Conservation (phyloP, 208 protist genomes). For the Acanthamoeba rhysodes region DNA sequence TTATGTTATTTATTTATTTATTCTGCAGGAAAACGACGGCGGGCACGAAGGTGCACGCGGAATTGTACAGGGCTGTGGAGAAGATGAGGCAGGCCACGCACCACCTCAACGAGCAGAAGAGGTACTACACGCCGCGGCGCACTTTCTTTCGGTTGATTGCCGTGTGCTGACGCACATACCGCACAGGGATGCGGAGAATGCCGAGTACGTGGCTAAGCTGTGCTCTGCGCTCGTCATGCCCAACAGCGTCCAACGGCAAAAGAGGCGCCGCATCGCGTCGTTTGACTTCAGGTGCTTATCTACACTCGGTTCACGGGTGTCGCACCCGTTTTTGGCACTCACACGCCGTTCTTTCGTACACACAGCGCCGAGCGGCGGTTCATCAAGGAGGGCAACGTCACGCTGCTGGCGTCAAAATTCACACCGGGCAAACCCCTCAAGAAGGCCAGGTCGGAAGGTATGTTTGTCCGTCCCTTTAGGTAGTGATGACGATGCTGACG, state of each 20-base stretch:
- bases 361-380: slow-evolving; percentile 16
- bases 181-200: slow-evolving; percentile 9
- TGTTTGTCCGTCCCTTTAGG: background rate
- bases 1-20: background rate
- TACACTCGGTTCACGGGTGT: background rate
- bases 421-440: background rate
- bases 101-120: slow-evolving; percentile 21
- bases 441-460: slow-evolving; percentile 25
- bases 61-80: slow-evolving; percentile 9
- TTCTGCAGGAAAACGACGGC: slow-evolving; percentile 7
- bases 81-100: slow-evolving; percentile 35
- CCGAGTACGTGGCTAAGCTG: slow-evolving; percentile 23
- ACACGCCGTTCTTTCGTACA: too few species aligned
- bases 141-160: background rate
- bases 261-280: background rate
- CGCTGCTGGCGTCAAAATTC: slow-evolving; percentile 4
- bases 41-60: background rate
- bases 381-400: slow-evolving; percentile 35
- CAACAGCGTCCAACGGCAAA: background rate
- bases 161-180: background rate
- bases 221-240: background rate
- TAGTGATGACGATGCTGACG: background rate
- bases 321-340: background rate
- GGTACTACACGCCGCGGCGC: background rate
- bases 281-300: slow-evolving; percentile 49